Evolutionary conservation across 2,329 filamentous ascomycete species (phyloP), one percentile per base, ranked within the genome.

Genomic region (Knoxdaviesia capensis): DNA sequence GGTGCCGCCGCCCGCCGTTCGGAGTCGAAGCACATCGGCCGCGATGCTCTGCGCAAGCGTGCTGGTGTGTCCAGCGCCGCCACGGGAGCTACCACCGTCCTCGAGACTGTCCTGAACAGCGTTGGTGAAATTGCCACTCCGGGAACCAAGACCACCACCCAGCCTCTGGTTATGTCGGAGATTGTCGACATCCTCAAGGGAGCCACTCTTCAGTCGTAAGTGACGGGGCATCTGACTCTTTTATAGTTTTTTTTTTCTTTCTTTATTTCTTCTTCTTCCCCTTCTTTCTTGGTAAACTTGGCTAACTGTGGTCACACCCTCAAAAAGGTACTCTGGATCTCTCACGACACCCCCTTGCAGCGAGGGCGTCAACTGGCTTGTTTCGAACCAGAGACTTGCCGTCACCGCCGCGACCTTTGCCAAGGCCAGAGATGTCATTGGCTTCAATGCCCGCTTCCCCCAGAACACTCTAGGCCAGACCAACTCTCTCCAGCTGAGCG

Each of bases 321-420:
- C 3, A 20, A 20, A 20, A 2, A 20, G 20, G 20, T 78, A 77
- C 59, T 53, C 55, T 9, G 74, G 74, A 20, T 74, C 69, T 11
- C 59, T 78, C 39, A 78, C 74, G 36, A 77, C 72, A 0, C 74
- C 74, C 20, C 74, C 74, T 4, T 77, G 74, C 56, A 60, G 61
- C n/a, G 71, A 77, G 54, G 65, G 65, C 30, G 58, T 77, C 28
- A 59, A 54, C 7, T 76, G 71, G 61, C 56, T 71, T 39, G 55
- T 74, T 37, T 65, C 64, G 47, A 57, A 60, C 45, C 48, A 67
- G 43, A 62, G 64, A 34, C 52, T 74, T 4, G 52, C 55, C 34
- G 55, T 76, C 46, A 57, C 62, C 48, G 59, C 68, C 10, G 54
- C 54, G 5, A 69, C 65, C 10, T 76, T 57, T 53, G 62, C 66